Percentiles rank a stretch among this genome's conserved stretches.
These are phyloP conservation scores for Climacium dendroides DNA, from an alignment of 225 moss, liverwort and hornwort genomes.

Conservation along the genomic window DNA sequence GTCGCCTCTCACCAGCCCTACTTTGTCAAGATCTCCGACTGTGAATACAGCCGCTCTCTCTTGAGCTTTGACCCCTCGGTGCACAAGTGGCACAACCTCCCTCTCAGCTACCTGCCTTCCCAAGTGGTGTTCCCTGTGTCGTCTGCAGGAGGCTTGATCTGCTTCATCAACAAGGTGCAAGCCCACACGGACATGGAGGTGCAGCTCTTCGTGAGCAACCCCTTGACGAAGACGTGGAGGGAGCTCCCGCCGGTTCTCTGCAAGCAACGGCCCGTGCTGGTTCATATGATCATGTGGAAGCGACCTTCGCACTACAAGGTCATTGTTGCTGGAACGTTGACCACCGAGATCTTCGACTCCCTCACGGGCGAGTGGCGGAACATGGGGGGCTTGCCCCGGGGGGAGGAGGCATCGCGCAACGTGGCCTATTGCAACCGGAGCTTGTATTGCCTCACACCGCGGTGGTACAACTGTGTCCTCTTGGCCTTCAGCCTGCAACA, in stretches of 20 bases:
- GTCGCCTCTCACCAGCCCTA: constrained; percentile 18
- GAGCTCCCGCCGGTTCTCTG: constrained; percentile 11
- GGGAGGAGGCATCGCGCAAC: constrained; percentile 19
- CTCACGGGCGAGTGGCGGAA: constrained; percentile 4
- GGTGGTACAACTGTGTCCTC: constrained; percentile 24
- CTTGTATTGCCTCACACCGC: constrained; percentile 29
- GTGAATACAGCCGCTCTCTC: constrained; percentile 19
- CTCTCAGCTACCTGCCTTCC: constrained; percentile 20
- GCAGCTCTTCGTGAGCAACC: constrained; percentile 23
- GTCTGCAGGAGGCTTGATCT: constrained; percentile 19
- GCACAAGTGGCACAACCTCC: constrained; percentile 17
- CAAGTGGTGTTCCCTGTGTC: constrained; percentile 24
- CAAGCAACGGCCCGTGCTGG: constrained; percentile 14
- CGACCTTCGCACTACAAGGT: constrained; percentile 26
- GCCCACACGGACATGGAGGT: background rate
- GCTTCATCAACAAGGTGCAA: constrained; percentile 20
- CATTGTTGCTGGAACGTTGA: background rate
- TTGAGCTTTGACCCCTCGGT: constrained; percentile 23
- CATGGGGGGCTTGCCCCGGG: constrained; percentile 4
- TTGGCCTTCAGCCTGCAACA: constrained; percentile 9
- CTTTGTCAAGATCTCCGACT: constrained; percentile 31
- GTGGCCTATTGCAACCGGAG: constrained; percentile 12
- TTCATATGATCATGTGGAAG: constrained; percentile 23
- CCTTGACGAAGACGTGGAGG: constrained; percentile 14
- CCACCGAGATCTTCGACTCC: constrained; percentile 21